phyloP scores from a whole-genome alignment of 2,329 filamentous ascomycete species.

The Colletotrichum sublineola region DNA sequence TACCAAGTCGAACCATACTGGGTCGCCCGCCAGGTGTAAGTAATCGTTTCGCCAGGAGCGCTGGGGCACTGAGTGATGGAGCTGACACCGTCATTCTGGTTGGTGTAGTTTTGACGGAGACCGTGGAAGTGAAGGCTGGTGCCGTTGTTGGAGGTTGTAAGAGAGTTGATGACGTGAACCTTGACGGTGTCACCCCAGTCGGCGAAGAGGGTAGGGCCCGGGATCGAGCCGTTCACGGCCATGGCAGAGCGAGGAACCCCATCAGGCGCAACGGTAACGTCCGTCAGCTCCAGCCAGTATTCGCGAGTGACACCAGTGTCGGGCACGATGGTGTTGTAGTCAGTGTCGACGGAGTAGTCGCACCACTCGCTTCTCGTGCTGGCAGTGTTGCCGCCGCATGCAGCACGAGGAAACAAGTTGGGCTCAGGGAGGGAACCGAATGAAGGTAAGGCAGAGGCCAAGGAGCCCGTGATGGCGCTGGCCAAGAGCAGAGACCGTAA shows the following conservation, averaged over 20 bases:
- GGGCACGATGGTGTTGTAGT: constrained; percentile 57
- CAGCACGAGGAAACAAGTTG: constrained; percentile 34
- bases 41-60: constrained; percentile 63
- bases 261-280: constrained; percentile 59
- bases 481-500: constrained; percentile 25
- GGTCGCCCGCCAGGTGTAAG: constrained; percentile 70
- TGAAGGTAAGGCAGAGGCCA: constrained; percentile 33
- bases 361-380: constrained; percentile 59
- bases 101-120: constrained; percentile 67
- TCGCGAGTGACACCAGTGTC: constrained; percentile 65
- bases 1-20: constrained; percentile 71
- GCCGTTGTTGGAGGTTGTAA: constrained; percentile 63
- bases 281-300: constrained; percentile 59
- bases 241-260: constrained; percentile 56
- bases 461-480: constrained; percentile 18
- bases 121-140: constrained; percentile 75
- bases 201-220: constrained; percentile 70
- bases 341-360: constrained; percentile 61
- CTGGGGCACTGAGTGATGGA: constrained; percentile 64
- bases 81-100: constrained; percentile 69
- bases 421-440: constrained; percentile 8
- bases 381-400: constrained; percentile 49
- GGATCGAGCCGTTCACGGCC: constrained; percentile 69
- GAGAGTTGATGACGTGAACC: constrained; percentile 67
- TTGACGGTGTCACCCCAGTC: constrained; percentile 64